Conservation (phyloP, 371 early-diverging fungal genomes). For the Mortierella sp. region DNA sequence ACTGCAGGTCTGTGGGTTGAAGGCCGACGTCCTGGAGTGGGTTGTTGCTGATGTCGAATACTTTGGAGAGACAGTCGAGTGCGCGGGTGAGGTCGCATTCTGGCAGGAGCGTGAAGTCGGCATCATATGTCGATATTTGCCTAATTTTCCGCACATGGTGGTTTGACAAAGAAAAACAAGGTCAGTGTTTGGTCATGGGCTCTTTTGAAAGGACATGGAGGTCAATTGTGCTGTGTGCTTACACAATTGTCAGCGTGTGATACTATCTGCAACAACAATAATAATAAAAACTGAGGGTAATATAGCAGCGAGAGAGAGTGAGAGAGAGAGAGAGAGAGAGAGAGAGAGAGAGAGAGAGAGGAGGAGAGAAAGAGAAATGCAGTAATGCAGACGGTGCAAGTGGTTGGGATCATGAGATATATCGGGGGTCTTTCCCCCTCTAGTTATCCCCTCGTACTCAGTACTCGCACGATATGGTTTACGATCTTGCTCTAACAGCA, state of each 20-base stretch:
- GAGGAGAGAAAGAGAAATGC: no score
- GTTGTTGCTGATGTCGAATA: slow-evolving; percentile 38
- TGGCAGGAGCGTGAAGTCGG: slow-evolving; percentile 51
- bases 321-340: no score
- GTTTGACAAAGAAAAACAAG: not conserved
- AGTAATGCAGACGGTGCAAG: not conserved
- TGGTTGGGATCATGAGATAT: slow-evolving; percentile 1
- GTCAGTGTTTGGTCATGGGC: not conserved
- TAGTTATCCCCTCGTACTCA: not conserved
- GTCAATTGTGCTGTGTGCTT: not conserved
- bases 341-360: no score
- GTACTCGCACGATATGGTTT: not conserved
- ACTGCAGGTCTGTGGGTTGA: slow-evolving; percentile 30
- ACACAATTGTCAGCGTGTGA: not conserved
- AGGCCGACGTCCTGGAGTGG: slow-evolving; percentile 41
- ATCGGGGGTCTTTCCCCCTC: not conserved
- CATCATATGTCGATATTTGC: slow-evolving; percentile 56
- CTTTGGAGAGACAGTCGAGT: slow-evolving; percentile 33
- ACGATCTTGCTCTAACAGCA: not conserved
- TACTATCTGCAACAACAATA: not conserved
- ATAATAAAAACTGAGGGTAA: not conserved
- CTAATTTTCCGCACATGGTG: slow-evolving; percentile 13
- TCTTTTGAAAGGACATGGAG: not conserved
- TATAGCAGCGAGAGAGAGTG: not conserved
- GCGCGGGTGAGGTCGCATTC: slow-evolving; percentile 50